A percentile compares a stretch with the other conserved stretches of the same genome.
Evolutionary conservation across 306 rosid genomes (phyloP).

Genomic region (Psophocarpus tetragonolobus): DNA sequence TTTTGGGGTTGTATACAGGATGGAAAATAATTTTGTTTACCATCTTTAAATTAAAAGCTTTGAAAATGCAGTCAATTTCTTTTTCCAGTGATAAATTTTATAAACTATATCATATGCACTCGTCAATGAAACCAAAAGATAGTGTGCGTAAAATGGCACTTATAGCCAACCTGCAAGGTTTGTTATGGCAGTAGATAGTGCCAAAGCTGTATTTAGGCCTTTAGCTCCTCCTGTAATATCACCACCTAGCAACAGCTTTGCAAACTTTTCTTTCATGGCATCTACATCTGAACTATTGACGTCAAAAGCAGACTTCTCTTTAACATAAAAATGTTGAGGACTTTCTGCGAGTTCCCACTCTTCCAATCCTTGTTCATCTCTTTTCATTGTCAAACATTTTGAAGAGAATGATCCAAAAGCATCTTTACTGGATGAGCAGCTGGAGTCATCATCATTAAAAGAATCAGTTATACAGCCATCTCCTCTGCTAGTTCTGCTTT

Average conservation of each 20-base stretch:
- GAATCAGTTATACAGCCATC: slow-evolving; percentile 78
- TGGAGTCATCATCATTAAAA: slow-evolving; percentile 60
- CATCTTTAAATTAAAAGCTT: neutral
- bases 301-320: slow-evolving; percentile 55
- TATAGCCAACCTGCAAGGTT: slow-evolving; percentile 65
- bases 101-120: neutral
- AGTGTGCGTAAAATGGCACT: neutral
- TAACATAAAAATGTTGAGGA: slow-evolving; percentile 53
- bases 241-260: slow-evolving; percentile 79
- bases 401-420: slow-evolving; percentile 77
- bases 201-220: slow-evolving; percentile 69
- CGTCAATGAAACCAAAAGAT: slow-evolving; percentile 12
- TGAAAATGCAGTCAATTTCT: neutral
- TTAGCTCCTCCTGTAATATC: slow-evolving; percentile 80
- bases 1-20: neutral
- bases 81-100: neutral
- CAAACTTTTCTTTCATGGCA: slow-evolving; percentile 78
- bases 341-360: slow-evolving; percentile 68
- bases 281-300: slow-evolving; percentile 62
- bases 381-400: slow-evolving; percentile 58
- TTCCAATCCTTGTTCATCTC: slow-evolving; percentile 56
- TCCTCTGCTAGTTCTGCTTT: slow-evolving; percentile 72
- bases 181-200: slow-evolving; percentile 76
- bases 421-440: slow-evolving; percentile 78
- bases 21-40: neutral